Evolutionary conservation across 306 rosid genomes (phyloP).

Genomic region (Luffa aegyptiaca): DNA sequence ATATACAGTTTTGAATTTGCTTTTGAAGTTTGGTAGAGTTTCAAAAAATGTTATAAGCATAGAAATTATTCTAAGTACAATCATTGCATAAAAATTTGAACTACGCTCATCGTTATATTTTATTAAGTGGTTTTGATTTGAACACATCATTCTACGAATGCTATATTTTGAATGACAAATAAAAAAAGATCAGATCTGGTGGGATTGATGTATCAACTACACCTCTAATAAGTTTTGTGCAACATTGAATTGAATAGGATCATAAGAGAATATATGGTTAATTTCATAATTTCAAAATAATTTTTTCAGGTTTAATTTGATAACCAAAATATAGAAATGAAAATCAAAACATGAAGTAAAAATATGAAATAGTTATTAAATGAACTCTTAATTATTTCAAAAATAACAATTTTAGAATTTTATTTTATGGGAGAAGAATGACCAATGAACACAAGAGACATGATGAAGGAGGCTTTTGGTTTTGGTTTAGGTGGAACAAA

Average conservation of each 20-base stretch:
- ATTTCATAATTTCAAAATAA: too few species aligned
- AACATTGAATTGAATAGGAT: neutral
- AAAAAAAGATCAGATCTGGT: too few species aligned
- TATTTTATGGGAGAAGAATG: neutral
- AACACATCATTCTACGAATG: neutral
- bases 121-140: neutral
- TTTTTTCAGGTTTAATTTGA: too few species aligned
- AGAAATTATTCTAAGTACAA: neutral
- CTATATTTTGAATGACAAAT: neutral
- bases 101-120: neutral
- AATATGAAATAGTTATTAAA: too few species aligned
- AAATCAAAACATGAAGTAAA: too few species aligned
- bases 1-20: neutral
- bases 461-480: neutral
- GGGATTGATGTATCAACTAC: neutral
- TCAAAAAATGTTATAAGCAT: neutral
- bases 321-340: too few species aligned
- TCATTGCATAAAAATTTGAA: neutral
- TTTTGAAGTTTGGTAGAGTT: neutral
- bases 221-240: neutral
- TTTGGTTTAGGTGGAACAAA: constrained; percentile 4
- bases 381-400: neutral
- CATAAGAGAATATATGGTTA: too few species aligned
- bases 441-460: neutral
- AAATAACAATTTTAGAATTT: neutral